phyloP scores from a whole-genome alignment of 2,329 filamentous ascomycete genomes.

The Aspergillus tubingensis region DNA sequence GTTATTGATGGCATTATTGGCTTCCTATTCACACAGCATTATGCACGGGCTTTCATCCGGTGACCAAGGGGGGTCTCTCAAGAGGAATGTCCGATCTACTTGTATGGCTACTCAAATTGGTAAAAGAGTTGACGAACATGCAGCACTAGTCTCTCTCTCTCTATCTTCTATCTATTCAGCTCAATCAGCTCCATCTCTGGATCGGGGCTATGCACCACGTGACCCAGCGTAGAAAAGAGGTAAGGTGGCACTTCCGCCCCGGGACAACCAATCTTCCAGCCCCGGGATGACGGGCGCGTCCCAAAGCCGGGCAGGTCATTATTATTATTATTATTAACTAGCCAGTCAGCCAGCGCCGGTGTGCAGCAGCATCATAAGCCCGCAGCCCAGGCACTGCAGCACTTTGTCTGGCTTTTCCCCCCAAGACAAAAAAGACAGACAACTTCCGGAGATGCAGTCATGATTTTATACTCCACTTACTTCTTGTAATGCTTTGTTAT shows the following conservation, averaged over 20 bases:
- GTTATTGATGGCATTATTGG: not conserved
- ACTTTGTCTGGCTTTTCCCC: not conserved
- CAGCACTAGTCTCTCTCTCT: not conserved
- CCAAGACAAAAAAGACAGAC: not conserved
- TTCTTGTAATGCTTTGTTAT: slow-evolving; percentile 4
- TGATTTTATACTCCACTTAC: slow-evolving; percentile 1
- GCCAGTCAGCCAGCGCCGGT: not conserved
- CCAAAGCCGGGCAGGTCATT: not conserved
- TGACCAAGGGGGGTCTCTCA: not conserved
- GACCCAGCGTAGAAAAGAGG: slow-evolving; percentile 7
- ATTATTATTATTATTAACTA: not conserved
- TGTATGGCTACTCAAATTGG: not conserved
- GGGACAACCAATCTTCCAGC: slow-evolving; percentile 15
- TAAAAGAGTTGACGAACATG: not conserved
- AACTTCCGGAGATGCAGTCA: slow-evolving; percentile 6
- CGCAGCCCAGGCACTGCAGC: slow-evolving; percentile 2
- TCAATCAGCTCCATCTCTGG: no score
- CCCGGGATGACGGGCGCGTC: slow-evolving; percentile 15
- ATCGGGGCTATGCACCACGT: slow-evolving; percentile 7
- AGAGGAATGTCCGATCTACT: not conserved
- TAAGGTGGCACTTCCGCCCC: slow-evolving; percentile 21
- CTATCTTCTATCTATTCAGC: no score
- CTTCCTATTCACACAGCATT: not conserved
- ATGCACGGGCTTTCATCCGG: not conserved
- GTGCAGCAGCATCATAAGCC: slow-evolving; percentile 11